phyloP scores from a whole-genome alignment of 306 rosid species.

The Ceratonia siliqua region DNA sequence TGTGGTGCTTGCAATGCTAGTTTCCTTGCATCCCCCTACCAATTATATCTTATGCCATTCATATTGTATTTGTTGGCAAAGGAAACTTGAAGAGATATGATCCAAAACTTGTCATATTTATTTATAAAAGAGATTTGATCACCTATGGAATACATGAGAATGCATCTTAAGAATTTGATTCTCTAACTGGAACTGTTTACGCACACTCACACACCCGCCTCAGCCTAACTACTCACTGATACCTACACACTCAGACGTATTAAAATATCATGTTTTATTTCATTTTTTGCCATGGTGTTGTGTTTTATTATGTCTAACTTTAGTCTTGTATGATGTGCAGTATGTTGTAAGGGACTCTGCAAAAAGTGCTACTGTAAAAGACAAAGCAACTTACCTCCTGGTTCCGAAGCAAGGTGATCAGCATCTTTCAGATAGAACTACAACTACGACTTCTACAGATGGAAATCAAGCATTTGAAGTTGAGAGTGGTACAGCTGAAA shows the following conservation, averaged over 20 bases:
- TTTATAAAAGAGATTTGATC: slow-evolving; percentile 7
- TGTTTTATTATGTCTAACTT: slow-evolving; percentile 13
- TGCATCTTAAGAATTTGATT: slow-evolving; percentile 16
- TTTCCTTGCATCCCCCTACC: neutral
- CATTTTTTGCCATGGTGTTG: neutral
- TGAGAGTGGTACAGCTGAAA: slow-evolving; percentile 53
- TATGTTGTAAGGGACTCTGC: slow-evolving; percentile 59
- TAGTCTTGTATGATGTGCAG: slow-evolving; percentile 44
- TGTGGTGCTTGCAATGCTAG: slow-evolving; percentile 4
- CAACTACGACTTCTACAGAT: slow-evolving; percentile 41
- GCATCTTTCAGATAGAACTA: slow-evolving; percentile 46
- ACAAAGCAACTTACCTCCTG: slow-evolving; percentile 49
- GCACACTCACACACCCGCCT: no score
- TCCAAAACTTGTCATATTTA: neutral
- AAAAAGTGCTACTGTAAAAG: slow-evolving; percentile 41
- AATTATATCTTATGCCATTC: neutral
- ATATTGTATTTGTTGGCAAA: neutral
- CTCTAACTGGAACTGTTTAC: neutral
- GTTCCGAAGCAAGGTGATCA: slow-evolving; percentile 49
- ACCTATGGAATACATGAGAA: neutral
- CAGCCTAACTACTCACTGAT: no score
- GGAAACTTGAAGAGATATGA: neutral
- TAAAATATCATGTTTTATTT: neutral
- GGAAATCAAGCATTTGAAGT: slow-evolving; percentile 43
- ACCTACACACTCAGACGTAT: slow-evolving; percentile 2